These are phyloP conservation scores for Spongospora subterranea DNA, from an alignment of 208 protist genomes.

Conservation along the genomic window DNA sequence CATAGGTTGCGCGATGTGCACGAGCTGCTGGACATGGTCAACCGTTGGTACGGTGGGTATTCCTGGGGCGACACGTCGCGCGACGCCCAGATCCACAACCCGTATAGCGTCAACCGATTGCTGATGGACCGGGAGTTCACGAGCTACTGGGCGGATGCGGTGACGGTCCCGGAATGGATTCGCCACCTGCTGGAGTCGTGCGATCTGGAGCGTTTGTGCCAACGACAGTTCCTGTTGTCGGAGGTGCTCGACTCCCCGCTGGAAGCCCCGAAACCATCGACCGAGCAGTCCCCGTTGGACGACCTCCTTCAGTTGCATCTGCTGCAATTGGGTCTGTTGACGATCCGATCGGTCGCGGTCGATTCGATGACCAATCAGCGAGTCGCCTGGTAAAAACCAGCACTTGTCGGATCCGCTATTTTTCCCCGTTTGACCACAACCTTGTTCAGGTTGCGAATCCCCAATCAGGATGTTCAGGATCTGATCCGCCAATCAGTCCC, in stretches of 20 bases:
- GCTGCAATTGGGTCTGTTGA: constrained; percentile 34
- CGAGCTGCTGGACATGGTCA: neutral
- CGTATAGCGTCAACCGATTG: neutral
- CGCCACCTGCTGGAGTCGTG: neutral
- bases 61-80: neutral
- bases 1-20: neutral
- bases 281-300: too few relatives aligned
- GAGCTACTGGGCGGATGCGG: neutral
- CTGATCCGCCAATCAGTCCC: too few relatives aligned
- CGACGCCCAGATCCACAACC: constrained; percentile 35
- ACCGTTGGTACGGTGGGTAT: constrained; percentile 20
- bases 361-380: neutral
- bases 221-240: neutral
- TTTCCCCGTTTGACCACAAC: neutral
- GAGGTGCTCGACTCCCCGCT: neutral
- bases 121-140: neutral
- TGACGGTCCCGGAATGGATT: neutral
- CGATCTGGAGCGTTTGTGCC: too few relatives aligned
- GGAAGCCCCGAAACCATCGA: too few relatives aligned
- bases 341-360: neutral
- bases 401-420: neutral
- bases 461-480: neutral
- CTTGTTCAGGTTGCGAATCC: neutral
- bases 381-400: constrained; percentile 10
- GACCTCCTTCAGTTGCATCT: neutral